phyloP scores from a whole-genome alignment of 2,329 filamentous ascomycete species.

The Leptographium procerum region DNA sequence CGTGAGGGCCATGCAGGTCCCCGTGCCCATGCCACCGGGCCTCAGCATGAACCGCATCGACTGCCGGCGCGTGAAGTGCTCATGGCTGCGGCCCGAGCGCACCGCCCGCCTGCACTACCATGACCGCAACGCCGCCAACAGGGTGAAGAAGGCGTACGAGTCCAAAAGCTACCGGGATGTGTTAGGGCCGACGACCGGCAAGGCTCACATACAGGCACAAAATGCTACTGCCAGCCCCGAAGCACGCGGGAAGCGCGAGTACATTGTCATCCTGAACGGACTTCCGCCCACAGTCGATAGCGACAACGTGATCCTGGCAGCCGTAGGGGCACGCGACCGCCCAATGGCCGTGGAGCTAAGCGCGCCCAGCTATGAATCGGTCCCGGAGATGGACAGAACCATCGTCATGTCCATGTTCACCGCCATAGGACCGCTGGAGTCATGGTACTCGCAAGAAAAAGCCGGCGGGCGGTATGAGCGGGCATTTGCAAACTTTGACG shows the following conservation, averaged over 20 bases:
- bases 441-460: conserved; percentile 4
- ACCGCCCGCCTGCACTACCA: not conserved
- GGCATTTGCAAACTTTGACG: conserved; percentile 19
- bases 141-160: not conserved
- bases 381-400: not conserved
- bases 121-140: not conserved
- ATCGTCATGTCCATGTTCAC: not conserved
- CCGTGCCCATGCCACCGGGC: not conserved
- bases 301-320: not conserved
- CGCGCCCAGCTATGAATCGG: not conserved
- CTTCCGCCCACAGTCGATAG: not conserved
- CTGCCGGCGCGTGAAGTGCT: not conserved
- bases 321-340: not conserved
- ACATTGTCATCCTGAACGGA: not conserved
- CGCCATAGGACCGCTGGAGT: not conserved
- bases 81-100: not conserved
- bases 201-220: not conserved
- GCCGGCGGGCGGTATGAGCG: conserved; percentile 13
- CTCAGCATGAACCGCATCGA: not conserved
- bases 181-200: not conserved
- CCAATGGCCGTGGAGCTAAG: not conserved
- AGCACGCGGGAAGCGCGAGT: not conserved
- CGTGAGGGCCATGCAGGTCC: not conserved
- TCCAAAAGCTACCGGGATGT: not conserved
- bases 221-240: too few species aligned